Evolutionary conservation across 495 filamentous ascomycete genomes (phyloP), one percentile per base, ranked within the genome.

Genomic region (Penicillium salamii): DNA sequence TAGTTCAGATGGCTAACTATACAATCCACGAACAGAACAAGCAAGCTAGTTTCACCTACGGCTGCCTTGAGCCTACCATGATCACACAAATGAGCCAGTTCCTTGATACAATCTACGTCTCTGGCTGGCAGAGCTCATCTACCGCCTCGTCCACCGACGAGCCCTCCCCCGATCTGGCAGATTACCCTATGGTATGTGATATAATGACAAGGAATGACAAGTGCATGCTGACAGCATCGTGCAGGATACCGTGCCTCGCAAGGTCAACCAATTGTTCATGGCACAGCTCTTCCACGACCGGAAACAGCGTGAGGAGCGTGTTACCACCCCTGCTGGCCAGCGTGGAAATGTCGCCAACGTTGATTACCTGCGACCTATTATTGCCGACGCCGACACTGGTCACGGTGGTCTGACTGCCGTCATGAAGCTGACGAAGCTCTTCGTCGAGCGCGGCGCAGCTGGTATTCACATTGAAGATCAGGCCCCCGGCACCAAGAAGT

Each of bases 401-500:
- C 93, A 98, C 71, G 93, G 93, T 57, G 93, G 93, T 61, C 77
- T 98, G 51, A 98, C 95, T 12, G 93, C 93, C 29, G 85, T 97
- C 58, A 97, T 98, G 95, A 98, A 98, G 79, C 83, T 98, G 44
- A 98, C 93, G 43, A 96, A 96, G 76, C 79, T 98, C 14, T 98
- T 98, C 74, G 74, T 98, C 53, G 93, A 98, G 78, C 90, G 91
- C 59, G 93, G 93, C 63, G 93, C 93, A 28, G 93, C 93, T 34
- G 93, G 93, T 59, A 96, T 98, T 61, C 93, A 98, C 69, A 97
- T 98, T 54, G 93, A 98, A 71, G 93, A 98, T 65, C 93, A 98
- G 71, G 93, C 93, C 8, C 92, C 93, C 1, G 93, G 93, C 33
- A 98, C 93, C 31, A 98, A 98, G 83, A 98, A 98, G 78, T 98